Evolutionary conservation across 805 yeast genomes (phyloP), one percentile per base, ranked within the genome.

Genomic region (Candida nemodendra): DNA sequence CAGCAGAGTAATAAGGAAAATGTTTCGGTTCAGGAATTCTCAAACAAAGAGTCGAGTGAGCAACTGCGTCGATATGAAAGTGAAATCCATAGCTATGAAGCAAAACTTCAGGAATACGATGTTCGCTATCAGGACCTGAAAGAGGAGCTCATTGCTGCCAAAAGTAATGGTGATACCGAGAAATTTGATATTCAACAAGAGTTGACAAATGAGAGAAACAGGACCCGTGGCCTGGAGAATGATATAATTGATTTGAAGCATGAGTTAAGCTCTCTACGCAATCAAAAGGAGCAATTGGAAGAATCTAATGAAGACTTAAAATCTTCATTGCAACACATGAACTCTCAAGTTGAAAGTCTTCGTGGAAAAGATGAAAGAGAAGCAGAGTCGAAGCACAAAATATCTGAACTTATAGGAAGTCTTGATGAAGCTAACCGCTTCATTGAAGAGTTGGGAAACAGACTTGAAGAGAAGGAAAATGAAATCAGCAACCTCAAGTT

Each of bases 361-460:
- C 36, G 37, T 12, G 39, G 36, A 16, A 25, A 34, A 6, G 22
- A 21, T 3, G 22, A 15, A 13, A 30, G 27, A 19, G 41, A 49
- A 21, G 40, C 36, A 18, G 44, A 32, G 14, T 42, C 46, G 3
- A 34, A 26, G 15, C 23, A 18, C 15, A 26, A 30, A 5, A 41
- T 51, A 17, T 39, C 36, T 12, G 42, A 40, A 12, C 27, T 53
- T 8, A 41, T 38, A 9, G 42, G 38, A 4, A 32, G 41, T 39
- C 19, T 42, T 7, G 39, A 38, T 9, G 47, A 50, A 12, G 44
- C 46, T 11, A 36, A 43, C 17, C 40, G 39, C 14, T 34, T 50
- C 12, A 38, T 40, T 22, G 56, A 55, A 28, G 50, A 54, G 6
- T 63, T 64, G 26, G 44, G 36, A 24, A n/a, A 19, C 12, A 36